Base-by-base conservation (phyloP, 352 stramenopile genomes). In the Saprolegnia parasitica region DNA sequence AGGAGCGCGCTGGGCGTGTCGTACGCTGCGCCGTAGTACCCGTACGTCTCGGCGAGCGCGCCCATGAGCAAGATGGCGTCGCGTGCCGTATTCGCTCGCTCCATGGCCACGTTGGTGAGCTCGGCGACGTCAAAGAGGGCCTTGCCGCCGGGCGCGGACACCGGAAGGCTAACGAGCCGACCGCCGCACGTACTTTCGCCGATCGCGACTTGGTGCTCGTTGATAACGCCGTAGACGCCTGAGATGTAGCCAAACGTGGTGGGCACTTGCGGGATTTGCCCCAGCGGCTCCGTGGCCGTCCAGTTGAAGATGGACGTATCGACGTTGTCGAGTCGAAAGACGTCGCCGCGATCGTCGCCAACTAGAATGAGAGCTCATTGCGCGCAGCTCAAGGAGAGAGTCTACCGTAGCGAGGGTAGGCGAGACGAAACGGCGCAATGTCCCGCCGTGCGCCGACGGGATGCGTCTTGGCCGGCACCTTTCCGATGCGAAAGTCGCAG, bases 41-140 rank as follows among this genome's bases (percentile, higher is more conserved):
- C 94, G 77, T 98, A 86, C 74, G 95, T 49, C 21, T 92, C 85
- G 0, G 87, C 95, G 11, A 98, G 78, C n/a, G 96, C 80, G 67
- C 95, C 95, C 92, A 98, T 98, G 55, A 97, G 76, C 73, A 91
- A 73, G 55, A 96, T 84, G 21, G 92, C 79, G 70, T 90, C 81
- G 54, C 83, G 81, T 9, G 93, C 91, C 4, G 87, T 96, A 40
- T 72, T 83, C 13, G 82, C 67, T 37, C 93, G 84, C 73, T 97
- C 87, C 72, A 98, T 76, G n/a, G 88, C 91, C 42, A 98, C 89
- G 8, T 87, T 81, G 26, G 89, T 92, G 21, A 98, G 81, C 73
- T 91, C 91, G 0, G 74, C 73, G 42, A 97, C 84, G 50, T 96
- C 87, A 71, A 98, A 90, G 35, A 97, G 76, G n/a, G 91, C 89